Base-by-base conservation (phyloP, 2,329 filamentous ascomycete species). In the Sporothrix dimorphospora region DNA sequence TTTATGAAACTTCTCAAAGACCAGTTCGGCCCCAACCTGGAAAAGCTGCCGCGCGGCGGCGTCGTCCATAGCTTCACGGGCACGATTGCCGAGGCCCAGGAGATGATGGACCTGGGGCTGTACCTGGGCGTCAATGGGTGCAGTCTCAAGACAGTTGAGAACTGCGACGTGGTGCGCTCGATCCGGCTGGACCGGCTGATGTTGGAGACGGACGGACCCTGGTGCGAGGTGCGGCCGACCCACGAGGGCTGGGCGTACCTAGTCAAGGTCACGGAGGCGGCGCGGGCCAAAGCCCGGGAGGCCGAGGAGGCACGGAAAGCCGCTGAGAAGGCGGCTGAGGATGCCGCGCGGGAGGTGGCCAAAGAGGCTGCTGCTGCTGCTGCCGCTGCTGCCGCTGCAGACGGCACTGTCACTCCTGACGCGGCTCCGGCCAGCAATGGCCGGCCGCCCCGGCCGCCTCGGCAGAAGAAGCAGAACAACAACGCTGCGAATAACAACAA, bases 101-200 rank as follows among this genome's bases (percentile, higher is more conserved):
- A 93, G 75, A 83, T 98, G 71, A 90, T 72, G 77, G 89, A 89
- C 1, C 81, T 97, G 61, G 95, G 94, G 0, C 88, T 98, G 70
- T 91, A 97, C 81, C 90, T 99, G 73, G 95, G 96, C n/a, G 89
- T 98, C 73, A 99, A 99, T 79, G 96, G 96, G 4, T 99, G 96
- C 81, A 97, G 93, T 78, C 88, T 99, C 85, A 99, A 98, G 86
- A 98, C 94, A 6, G 90, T 87, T 12, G 94, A 97, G 79, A 99
- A 98, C 77, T 88, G 97, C 53, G 90, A 88, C 16, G 94, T 98
- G 2, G 94, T 98, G 12, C 89, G 87, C 74, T 88, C 91, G 73
- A 89, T 98, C 51, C 92, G 90, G 12, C 83, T 99, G 12, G 90
- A 94, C 71, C 84, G 91, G 63, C 81, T 99, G 70, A 97, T 98